phyloP scores from a whole-genome alignment of 345 rosid species.

The Populus deltoides region DNA sequence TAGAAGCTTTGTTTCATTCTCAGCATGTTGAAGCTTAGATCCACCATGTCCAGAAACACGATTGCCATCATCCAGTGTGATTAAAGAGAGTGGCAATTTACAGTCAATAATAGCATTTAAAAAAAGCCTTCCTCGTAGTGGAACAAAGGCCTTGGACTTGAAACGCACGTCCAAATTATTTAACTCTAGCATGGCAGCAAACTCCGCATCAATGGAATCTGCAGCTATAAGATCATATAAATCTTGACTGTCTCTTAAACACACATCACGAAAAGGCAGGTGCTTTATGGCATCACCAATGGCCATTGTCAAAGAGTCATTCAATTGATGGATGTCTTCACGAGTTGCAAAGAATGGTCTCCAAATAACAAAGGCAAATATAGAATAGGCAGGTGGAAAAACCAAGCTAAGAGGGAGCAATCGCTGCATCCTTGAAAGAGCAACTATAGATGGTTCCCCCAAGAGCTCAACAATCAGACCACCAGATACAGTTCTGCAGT shows the following conservation, averaged over 20 bases:
- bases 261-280: conserved; percentile 84
- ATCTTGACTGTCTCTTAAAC: conserved; percentile 76
- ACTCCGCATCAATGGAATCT: conserved; percentile 83
- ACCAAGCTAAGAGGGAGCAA: conserved; percentile 82
- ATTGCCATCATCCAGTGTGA: conserved; percentile 51
- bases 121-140: conserved; percentile 91
- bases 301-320: conserved; percentile 72
- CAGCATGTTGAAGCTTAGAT: conserved; percentile 45
- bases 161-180: conserved; percentile 65
- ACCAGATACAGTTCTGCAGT: conserved; percentile 79
- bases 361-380: conserved; percentile 84
- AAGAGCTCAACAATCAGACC: conserved; percentile 85
- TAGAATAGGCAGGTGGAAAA: conserved; percentile 84
- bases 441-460: conserved; percentile 81
- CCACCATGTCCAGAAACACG: conserved; percentile 51
- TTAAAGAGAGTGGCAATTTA: conserved; percentile 49
- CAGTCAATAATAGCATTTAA: conserved; percentile 83
- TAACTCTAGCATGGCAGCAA: conserved; percentile 64
- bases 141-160: conserved; percentile 73
- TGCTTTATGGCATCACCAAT: conserved; percentile 76
- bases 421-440: conserved; percentile 94
- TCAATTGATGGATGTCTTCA: conserved; percentile 79
- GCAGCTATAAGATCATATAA: conserved; percentile 82
- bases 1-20: conserved; percentile 62
- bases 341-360: conserved; percentile 60